A percentile compares a stretch with the other conserved stretches of the same genome.
These are phyloP conservation scores for Amanita brunnescens DNA, from an alignment of 768 basidiomycete genomes.

Conservation along the genomic window DNA sequence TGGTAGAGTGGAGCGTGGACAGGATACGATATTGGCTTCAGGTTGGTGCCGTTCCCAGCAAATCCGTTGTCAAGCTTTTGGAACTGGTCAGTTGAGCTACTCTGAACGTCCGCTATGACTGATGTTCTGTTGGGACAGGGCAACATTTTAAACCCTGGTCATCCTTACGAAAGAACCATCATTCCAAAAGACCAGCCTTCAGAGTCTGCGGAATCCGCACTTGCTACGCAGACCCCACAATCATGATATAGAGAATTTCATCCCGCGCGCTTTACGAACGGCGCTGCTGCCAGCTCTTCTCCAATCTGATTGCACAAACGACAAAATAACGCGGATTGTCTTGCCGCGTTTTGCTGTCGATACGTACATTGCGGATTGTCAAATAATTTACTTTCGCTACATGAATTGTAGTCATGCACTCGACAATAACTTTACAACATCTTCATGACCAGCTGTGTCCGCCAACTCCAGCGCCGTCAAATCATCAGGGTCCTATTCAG, in stretches of 20 bases:
- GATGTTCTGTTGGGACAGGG: slow-evolving; percentile 32
- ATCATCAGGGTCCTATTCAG: slow-evolving; percentile 55
- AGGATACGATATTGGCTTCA: slow-evolving; percentile 87
- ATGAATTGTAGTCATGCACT: neutral
- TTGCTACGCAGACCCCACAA: neutral
- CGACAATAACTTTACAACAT: slow-evolving; percentile 28
- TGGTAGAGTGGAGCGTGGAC: slow-evolving; percentile 83
- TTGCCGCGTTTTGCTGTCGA: neutral
- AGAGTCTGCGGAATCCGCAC: neutral
- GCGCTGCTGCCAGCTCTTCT: neutral
- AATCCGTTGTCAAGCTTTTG: slow-evolving; percentile 67
- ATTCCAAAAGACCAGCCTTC: neutral
- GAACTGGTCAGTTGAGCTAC: slow-evolving; percentile 53
- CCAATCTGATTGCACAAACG: neutral
- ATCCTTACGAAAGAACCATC: slow-evolving; percentile 34
- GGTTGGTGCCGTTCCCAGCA: slow-evolving; percentile 76
- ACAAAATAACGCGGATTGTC: neutral
- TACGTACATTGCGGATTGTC: neutral
- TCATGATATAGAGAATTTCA: neutral
- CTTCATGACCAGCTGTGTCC: slow-evolving; percentile 43
- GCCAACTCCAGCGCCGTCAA: slow-evolving; percentile 56
- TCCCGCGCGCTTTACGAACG: neutral
- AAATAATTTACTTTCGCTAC: neutral
- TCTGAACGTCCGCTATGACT: neutral
- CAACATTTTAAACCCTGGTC: slow-evolving; percentile 48